These are phyloP conservation scores for Borealophlyctis nickersoniae DNA, from an alignment of 192 early-diverging fungal species.

Conservation along the genomic window DNA sequence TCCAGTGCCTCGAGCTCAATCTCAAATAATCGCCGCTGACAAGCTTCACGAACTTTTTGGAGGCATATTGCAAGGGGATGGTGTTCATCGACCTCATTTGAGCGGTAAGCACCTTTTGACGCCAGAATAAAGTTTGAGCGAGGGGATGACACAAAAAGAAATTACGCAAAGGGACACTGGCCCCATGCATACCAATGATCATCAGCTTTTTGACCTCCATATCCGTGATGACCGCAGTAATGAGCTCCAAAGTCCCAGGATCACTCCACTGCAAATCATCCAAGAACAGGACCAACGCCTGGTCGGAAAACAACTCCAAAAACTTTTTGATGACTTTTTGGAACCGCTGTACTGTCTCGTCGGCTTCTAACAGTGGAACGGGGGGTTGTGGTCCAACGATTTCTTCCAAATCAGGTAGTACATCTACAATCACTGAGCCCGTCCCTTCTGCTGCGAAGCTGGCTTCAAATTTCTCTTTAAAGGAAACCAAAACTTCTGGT, in stretches of 20 bases:
- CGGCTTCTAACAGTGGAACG: constrained; percentile 16
- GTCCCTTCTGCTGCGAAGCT: constrained; percentile 1
- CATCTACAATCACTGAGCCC: constrained; percentile 26
- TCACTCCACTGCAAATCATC: constrained; percentile 38
- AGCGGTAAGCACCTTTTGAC: constrained; percentile 22
- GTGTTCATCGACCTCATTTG: constrained; percentile 23
- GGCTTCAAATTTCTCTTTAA: constrained; percentile 17
- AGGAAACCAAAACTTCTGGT: constrained; percentile 12
- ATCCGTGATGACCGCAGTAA: constrained; percentile 22
- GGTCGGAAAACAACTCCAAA: constrained; percentile 22
- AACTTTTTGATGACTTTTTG: constrained; percentile 29
- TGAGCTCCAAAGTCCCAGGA: constrained; percentile 20
- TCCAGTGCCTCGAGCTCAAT: constrained; percentile 11
- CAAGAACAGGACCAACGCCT: constrained; percentile 29
- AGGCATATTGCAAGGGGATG: constrained; percentile 17
- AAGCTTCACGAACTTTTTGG: constrained; percentile 7
- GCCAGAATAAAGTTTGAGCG: too few relatives aligned
- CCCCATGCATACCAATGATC: neutral
- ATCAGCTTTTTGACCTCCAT: constrained; percentile 7
- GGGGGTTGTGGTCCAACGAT: constrained; percentile 29
- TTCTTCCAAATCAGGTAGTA: constrained; percentile 26
- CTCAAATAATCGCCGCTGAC: neutral
- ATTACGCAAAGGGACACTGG: neutral
- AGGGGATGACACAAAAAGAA: neutral
- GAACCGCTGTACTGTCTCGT: constrained; percentile 25